Base-by-base conservation (phyloP, 1,284 basidiomycete genomes). In the Phlebopus sp. region DNA sequence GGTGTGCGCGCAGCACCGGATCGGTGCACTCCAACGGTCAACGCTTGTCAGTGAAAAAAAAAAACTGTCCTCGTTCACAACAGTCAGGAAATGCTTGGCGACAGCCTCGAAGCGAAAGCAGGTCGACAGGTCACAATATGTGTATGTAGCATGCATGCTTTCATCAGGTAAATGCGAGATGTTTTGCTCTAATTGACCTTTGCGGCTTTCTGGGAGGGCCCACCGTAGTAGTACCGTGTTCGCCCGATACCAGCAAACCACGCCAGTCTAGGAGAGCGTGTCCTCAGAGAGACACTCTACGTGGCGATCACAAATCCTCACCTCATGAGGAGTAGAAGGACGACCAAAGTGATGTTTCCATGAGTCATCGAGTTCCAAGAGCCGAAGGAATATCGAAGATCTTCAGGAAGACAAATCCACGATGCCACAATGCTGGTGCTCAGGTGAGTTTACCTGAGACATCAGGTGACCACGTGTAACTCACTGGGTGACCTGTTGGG, bases 341-440 rank as follows among this genome's bases (percentile, higher is more conserved):
- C 51, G 17, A 79, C 76, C 49, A 79, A 70, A 2, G 84, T 81
- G 58, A 89, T 82, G 59, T 88, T 90, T 27, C 86, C 87, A 55
- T 89, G 86, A 0, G 81, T 86, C 70, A 79, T 83, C 14, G 73
- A 61, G 63, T 89, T 89, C 87, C 86, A 90, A 11, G 60, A 57
- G 9, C 60, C 58, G 36, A 77, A 69, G 23, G 68, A 68, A 52
- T 74, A 81, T 42, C 74, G 75, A 51, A 87, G 61, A n/a, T 76
- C 68, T 31, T 62, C 56, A 1, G 87, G 87, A 21, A 89, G 74
- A 9, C 75, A 76, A 44, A 79, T 52, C 57, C 79, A 76, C 10
- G 81, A 80, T 40, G 71, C 75, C 21, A 71, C 61, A 47, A 88
- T 77, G 60, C 86, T 90, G 52, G 37, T 17, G 38, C 23, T 17